A percentile compares a stretch with the other conserved stretches of the same genome.
phyloP scores from a whole-genome alignment of 1,284 basidiomycete species.

The Vanrija pseudolonga region DNA sequence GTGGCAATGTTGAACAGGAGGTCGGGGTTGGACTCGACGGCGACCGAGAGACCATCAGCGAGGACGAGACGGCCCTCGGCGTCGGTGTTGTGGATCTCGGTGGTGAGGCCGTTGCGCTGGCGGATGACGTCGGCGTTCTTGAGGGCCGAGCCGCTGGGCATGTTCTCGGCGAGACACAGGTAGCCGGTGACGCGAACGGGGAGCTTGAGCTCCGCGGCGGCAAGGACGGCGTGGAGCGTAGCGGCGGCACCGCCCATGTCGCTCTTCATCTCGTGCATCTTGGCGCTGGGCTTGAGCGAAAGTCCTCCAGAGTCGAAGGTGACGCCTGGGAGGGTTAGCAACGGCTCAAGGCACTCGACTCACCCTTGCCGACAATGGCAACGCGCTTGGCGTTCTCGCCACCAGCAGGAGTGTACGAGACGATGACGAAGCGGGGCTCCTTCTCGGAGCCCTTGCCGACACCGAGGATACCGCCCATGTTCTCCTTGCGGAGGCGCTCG shows the following conservation, averaged over 20 bases:
- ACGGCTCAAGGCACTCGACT: too few relatives aligned
- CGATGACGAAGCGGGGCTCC: constrained; percentile 14
- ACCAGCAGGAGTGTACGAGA: constrained; percentile 10
- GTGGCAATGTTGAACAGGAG: constrained; percentile 17
- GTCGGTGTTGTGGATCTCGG: constrained; percentile 19
- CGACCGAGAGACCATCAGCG: constrained; percentile 14
- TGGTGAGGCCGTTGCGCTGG: constrained; percentile 15
- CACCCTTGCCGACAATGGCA: constrained; percentile 16
- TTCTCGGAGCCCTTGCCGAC: constrained; percentile 12
- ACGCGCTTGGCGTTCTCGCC: constrained; percentile 9
- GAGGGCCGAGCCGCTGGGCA: constrained; percentile 14
- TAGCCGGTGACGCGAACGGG: constrained; percentile 13
- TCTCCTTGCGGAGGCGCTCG: constrained; percentile 7
- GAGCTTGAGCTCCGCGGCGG: constrained; percentile 14
- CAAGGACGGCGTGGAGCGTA: constrained; percentile 13
- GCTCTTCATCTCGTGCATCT: constrained; percentile 20
- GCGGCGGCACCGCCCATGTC: constrained; percentile 20
- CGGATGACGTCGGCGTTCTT: constrained; percentile 16
- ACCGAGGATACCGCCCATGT: constrained; percentile 9
- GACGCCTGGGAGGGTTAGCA: background rate
- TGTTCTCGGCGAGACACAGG: constrained; percentile 20
- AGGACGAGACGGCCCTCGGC: constrained; percentile 21
- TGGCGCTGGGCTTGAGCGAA: constrained; percentile 14
- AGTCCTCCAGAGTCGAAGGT: constrained; percentile 19
- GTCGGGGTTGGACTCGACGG: constrained; percentile 16